Evolutionary conservation across 345 rosid species (phyloP).

Genomic region (Abelmoschus esculentus): DNA sequence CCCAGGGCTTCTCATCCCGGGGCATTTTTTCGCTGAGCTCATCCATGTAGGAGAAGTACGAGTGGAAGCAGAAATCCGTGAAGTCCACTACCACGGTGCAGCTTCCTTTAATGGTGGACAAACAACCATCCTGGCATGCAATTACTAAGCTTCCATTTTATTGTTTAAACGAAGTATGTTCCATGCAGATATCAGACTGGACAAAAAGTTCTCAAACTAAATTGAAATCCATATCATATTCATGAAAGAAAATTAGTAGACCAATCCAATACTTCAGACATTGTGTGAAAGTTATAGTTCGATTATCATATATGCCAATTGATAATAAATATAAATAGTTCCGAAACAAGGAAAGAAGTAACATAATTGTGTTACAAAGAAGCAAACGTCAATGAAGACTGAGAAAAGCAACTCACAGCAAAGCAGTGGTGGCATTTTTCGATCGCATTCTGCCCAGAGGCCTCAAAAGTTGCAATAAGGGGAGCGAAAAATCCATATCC

Average conservation of each 20-base stretch:
- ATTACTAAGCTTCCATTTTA: neutral
- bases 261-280: neutral
- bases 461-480: conserved; percentile 71
- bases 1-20: conserved; percentile 45
- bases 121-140: conserved; percentile 53
- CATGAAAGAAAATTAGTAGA: neutral
- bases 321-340: too few species aligned
- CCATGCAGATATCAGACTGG: neutral
- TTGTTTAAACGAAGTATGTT: neutral
- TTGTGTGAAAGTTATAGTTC: neutral
- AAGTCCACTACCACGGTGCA: conserved; percentile 65
- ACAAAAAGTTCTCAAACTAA: neutral
- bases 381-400: neutral
- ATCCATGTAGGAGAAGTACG: conserved; percentile 86
- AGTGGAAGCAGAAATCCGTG: conserved; percentile 82
- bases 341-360: too few species aligned
- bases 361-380: neutral
- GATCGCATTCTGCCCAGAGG: conserved; percentile 48
- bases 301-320: too few species aligned
- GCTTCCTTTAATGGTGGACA: conserved; percentile 55
- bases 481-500: conserved; percentile 76
- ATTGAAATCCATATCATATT: neutral
- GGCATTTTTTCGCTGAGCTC: conserved; percentile 52
- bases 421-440: conserved; percentile 70
- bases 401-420: conserved; percentile 32